Evolutionary conservation across 352 stramenopile species (phyloP), one percentile per base, ranked within the genome.

Genomic region (Phytophthora fragariaefolia): DNA sequence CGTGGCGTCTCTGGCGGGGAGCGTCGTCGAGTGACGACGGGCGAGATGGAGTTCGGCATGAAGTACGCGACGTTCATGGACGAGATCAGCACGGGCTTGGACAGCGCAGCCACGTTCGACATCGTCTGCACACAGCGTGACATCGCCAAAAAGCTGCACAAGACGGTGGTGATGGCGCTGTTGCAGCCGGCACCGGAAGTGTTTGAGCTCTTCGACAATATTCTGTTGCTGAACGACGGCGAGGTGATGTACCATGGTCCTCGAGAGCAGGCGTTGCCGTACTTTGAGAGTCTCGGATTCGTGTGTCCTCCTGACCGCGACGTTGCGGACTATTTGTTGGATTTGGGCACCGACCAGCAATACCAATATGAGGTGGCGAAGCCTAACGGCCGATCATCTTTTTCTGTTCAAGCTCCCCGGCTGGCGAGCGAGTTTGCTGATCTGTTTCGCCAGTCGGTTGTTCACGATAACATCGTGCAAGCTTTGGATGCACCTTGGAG

Each of bases 161-260:
- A 74, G 36, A 88, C 80, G 4, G 53, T 75, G 15, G 78, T 91
- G 9, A 78, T 97, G 5, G 82, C 85, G 5, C 65, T 97, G 17
- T 64, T 97, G 13, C 77, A 98, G 67, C 93, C 94, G 23, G 78
- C 92, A 4, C 94, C 94, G 0, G 91, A 98, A 69, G 92, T 95
- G 10, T 92, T 96, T 28, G 83, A 81, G 7, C 66, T 97, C 6
- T 98, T 98, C 70, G 95, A 98, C 71, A 87, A 98, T 58, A 50
- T 86, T 15, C 4, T 86, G 32, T 50, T 86, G n/a, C 45, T 86
- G 15, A 82, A 83, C 63, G 71, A 83, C 91, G 12, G 71, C 18
- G 54, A 81, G 18, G 67, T 83, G 23, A 77, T 80, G 59, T 86
- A 83, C 48, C 62, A 86, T 20, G 77, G 77, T 9, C 72, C 75